Conservation (phyloP, 257 asterid genomes). For the Solanum ossicruentum region DNA sequence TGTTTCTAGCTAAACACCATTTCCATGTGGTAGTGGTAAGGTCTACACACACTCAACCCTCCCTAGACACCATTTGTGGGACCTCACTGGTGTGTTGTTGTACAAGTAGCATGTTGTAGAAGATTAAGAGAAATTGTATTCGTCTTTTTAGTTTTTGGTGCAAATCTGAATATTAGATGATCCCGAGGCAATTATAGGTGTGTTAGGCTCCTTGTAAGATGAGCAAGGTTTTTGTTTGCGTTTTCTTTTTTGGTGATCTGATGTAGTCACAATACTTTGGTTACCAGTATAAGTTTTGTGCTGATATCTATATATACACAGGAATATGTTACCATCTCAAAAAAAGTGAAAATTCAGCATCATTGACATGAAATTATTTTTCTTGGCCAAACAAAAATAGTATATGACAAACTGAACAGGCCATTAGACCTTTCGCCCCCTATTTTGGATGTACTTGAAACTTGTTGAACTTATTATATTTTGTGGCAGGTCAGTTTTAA, state of each 20-base stretch:
- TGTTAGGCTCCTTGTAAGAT: not conserved
- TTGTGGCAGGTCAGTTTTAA: not conserved
- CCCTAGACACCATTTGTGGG: too few species aligned
- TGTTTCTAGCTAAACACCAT: not conserved
- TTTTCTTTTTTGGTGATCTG: not conserved
- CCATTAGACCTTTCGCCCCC: not conserved
- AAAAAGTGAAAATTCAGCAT: not conserved
- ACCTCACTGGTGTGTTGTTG: not conserved
- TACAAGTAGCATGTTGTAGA: not conserved
- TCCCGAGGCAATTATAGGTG: not conserved
- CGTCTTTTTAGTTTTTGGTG: not conserved
- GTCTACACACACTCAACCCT: too few species aligned
- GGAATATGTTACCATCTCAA: not conserved
- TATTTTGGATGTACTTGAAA: not conserved
- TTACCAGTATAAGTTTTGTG: not conserved
- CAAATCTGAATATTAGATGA: not conserved
- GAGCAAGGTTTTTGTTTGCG: not conserved
- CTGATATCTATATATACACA: not conserved
- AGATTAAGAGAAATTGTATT: not conserved
- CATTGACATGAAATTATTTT: not conserved
- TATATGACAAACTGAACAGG: not conserved
- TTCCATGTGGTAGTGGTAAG: too few species aligned
- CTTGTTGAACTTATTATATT: not conserved
- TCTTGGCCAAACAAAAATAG: not conserved
- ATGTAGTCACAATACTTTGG: not conserved